Conservation (phyloP, 2,329 filamentous ascomycete genomes). For the Aspergillus sp. region DNA sequence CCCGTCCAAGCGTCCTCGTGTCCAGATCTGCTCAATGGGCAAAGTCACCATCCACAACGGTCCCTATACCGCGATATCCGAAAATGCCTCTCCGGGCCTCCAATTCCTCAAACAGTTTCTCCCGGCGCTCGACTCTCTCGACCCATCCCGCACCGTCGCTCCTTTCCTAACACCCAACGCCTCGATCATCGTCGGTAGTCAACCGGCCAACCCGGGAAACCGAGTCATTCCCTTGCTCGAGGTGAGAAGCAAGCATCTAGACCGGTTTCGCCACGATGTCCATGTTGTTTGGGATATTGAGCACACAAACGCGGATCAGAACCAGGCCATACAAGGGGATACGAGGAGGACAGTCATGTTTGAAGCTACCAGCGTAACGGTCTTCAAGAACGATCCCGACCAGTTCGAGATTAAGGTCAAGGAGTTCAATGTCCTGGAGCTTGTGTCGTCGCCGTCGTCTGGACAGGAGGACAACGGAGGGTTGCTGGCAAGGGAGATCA, state of each 20-base stretch:
- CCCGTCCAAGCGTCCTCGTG: no score
- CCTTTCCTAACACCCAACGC: slow-evolving; percentile 11
- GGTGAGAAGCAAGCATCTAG: slow-evolving; percentile 9
- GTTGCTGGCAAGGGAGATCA: slow-evolving; percentile 11
- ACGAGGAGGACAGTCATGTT: slow-evolving; percentile 13
- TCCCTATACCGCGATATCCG: slow-evolving; percentile 10
- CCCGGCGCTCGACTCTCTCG: slow-evolving; percentile 10
- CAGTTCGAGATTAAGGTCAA: slow-evolving; percentile 10
- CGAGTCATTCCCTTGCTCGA: slow-evolving; percentile 9
- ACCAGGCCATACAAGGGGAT: background rate
- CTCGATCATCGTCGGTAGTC: slow-evolving; percentile 9
- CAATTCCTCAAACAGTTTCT: slow-evolving; percentile 13
- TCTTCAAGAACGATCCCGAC: slow-evolving; percentile 13
- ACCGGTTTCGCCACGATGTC: slow-evolving; percentile 9
- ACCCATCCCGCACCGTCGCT: slow-evolving; percentile 3
- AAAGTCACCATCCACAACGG: slow-evolving; percentile 14
- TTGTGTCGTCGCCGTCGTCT: slow-evolving; percentile 2
- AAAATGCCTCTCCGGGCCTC: slow-evolving; percentile 10
- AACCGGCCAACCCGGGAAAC: slow-evolving; percentile 6
- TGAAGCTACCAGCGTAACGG: slow-evolving; percentile 11
- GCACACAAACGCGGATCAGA: background rate
- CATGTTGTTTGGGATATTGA: slow-evolving; percentile 15
- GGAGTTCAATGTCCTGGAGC: slow-evolving; percentile 14
- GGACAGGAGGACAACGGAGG: slow-evolving; percentile 3
- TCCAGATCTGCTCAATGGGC: no score